Evolutionary conservation across 208 protist genomes (phyloP), one percentile per base, ranked within the genome.

Genomic region (Trypanosoma caninum): DNA sequence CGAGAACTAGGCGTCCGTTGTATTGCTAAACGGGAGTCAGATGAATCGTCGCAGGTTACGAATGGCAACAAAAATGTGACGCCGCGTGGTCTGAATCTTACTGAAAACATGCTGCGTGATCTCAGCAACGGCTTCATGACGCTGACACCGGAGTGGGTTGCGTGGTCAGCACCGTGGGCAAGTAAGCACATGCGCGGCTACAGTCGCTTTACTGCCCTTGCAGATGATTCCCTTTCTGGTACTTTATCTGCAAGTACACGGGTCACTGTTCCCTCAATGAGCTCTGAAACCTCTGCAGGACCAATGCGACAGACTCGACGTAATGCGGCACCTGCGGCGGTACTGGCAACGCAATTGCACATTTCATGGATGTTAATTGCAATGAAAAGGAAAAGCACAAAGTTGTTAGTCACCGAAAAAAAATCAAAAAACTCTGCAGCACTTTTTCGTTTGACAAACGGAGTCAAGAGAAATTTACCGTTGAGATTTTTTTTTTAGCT

Each of bases 91-190:
- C 52, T 46, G 1, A 38, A 57, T 13, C 62, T 91, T 0, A 58
- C 80, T 1, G 69, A 78, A 35, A 61, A 67, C 48, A 58, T 90
- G 41, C 11, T 77, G 42, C 41, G 61, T 23, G 72, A 76, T 28
- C 66, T 88, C 27, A 74, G 45, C 23, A 53, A 61, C 3, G 82
- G 82, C 9, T 93, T 78, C 60, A 64, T 83, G 47, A 69, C 69
- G 6, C 53, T 93, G 48, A 87, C 75, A 28, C 86, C 86, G 23
- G 59, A 65, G 62, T 93, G 86, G 86, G 80, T 90, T 14, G 80
- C 82, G 27, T 93, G 86, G 86, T 82, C 82, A 41, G 71, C 67
- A 57, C 86, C 86, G 52, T 93, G 86, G 86, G 82, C 76, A 10
- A 74, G 82, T 27, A 54, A 72, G 25, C 73, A 82, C 52, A n/a